phyloP scores from a whole-genome alignment of 2,329 filamentous ascomycete species.

The Lomentospora prolificans region DNA sequence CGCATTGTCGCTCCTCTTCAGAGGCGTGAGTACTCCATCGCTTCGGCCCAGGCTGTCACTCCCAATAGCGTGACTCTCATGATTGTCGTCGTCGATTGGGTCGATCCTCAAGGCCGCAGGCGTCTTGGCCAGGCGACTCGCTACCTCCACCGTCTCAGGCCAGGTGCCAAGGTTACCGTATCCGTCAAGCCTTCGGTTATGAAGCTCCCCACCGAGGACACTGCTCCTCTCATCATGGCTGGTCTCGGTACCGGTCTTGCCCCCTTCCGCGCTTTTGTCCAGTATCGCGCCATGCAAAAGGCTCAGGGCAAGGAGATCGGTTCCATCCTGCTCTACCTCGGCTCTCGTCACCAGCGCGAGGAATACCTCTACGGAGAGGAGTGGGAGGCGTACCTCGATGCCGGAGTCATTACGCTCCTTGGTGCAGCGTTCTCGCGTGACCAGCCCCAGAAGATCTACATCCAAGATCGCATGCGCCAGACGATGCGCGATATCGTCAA shows the following conservation, averaged over 20 bases:
- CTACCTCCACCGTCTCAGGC: constrained; percentile 68
- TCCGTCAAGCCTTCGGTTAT: constrained; percentile 98
- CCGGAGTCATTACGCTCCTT: constrained; percentile 88
- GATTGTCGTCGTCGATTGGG: constrained; percentile 96
- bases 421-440: constrained; percentile 93
- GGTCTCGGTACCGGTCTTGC: constrained; percentile 96
- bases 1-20: constrained; percentile 87
- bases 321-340: constrained; percentile 88
- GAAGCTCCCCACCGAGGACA: constrained; percentile 86
- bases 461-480: constrained; percentile 95
- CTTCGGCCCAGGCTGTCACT: constrained; percentile 89
- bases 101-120: constrained; percentile 75
- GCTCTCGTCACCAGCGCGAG: constrained; percentile 91
- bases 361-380: constrained; percentile 99
- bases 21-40: constrained; percentile 97
- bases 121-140: constrained; percentile 89
- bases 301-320: constrained; percentile 94
- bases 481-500: constrained; percentile 71
- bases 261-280: constrained; percentile 97
- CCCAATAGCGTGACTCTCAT: constrained; percentile 85
- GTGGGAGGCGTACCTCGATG: constrained; percentile 96
- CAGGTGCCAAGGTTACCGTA: constrained; percentile 74
- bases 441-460: constrained; percentile 98
- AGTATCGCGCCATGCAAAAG: constrained; percentile 97
- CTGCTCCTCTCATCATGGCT: constrained; percentile 95